phyloP scores from a whole-genome alignment of 2,329 filamentous ascomycete species.

The Graphium sp. region DNA sequence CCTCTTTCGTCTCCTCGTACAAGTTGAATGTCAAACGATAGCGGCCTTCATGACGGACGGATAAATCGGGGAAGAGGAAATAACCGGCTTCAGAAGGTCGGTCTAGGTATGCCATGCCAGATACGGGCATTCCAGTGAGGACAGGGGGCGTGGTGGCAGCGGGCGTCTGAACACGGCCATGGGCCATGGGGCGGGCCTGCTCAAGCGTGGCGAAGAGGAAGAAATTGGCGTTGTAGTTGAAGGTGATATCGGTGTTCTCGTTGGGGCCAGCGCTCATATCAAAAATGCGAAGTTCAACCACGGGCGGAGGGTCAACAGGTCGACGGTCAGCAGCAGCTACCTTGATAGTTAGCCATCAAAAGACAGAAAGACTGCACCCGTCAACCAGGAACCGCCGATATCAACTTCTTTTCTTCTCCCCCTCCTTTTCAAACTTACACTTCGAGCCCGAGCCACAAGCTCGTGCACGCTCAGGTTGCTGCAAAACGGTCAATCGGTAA shows the following conservation, averaged over 20 bases:
- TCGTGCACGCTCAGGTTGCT: slow-evolving; percentile 85
- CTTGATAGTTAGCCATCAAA: not conserved
- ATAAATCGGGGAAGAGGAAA: slow-evolving; percentile 95
- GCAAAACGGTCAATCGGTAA: slow-evolving; percentile 73
- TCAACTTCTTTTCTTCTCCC: no score
- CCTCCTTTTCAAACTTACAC: slow-evolving; percentile 50
- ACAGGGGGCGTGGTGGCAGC: slow-evolving; percentile 63
- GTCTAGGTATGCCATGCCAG: slow-evolving; percentile 90
- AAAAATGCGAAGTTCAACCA: slow-evolving; percentile 77
- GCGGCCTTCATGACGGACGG: slow-evolving; percentile 84
- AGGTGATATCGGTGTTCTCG: slow-evolving; percentile 57
- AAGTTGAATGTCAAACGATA: slow-evolving; percentile 86
- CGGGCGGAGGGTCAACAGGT: slow-evolving; percentile 85
- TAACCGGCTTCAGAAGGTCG: slow-evolving; percentile 69
- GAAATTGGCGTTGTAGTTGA: slow-evolving; percentile 90
- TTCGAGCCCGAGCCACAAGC: slow-evolving; percentile 93
- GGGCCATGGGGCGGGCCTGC: slow-evolving; percentile 66
- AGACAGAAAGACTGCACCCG: no score
- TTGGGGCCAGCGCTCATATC: slow-evolving; percentile 46
- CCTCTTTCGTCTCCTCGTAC: slow-evolving; percentile 83
- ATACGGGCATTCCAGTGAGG: slow-evolving; percentile 83
- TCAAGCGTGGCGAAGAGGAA: slow-evolving; percentile 91
- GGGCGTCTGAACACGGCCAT: slow-evolving; percentile 53
- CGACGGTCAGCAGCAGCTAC: slow-evolving; percentile 72
- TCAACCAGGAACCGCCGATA: no score